A percentile compares a stretch with the other conserved stretches of the same genome.
Conservation (phyloP, 148 eudicot species). For the Oxyria digyna region DNA sequence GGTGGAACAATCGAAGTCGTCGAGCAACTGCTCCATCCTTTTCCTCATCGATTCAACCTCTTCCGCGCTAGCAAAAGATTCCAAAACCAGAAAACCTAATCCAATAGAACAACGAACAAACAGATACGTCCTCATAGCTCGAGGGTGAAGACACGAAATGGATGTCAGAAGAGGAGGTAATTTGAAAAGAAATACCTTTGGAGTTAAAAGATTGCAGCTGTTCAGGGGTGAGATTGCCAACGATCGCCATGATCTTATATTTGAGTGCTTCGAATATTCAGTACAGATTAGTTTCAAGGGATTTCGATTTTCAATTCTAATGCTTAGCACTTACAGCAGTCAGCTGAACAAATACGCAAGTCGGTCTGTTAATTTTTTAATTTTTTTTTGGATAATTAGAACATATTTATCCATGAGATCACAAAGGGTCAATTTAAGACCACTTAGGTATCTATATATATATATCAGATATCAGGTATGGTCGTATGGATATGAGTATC, state of each 20-base stretch:
- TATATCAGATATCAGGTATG: no score
- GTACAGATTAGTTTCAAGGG: not conserved
- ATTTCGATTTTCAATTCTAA: not conserved
- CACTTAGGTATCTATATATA: no score
- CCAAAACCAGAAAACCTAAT: constrained; percentile 64
- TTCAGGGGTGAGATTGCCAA: constrained; percentile 33
- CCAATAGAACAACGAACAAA: not conserved
- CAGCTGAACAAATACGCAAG: not conserved
- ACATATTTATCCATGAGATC: no score
- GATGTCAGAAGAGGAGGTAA: not conserved
- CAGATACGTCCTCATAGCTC: no score
- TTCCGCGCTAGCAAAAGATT: constrained; percentile 51
- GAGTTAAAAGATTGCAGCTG: constrained; percentile 51
- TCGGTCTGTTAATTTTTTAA: no score
- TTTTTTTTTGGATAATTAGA: no score
- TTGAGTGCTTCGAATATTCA: not conserved
- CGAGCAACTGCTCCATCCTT: constrained; percentile 56
- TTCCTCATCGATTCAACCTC: constrained; percentile 51
- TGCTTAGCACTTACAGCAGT: not conserved
- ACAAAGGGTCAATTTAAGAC: no score
- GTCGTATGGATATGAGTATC: no score
- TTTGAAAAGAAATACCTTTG: constrained; percentile 26
- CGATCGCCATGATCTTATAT: constrained; percentile 27
- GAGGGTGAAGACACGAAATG: not conserved
- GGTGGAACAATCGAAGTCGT: constrained; percentile 48